Conservation (phyloP, 2,329 filamentous ascomycete genomes). For the Coniosporium tulheliwenetii region DNA sequence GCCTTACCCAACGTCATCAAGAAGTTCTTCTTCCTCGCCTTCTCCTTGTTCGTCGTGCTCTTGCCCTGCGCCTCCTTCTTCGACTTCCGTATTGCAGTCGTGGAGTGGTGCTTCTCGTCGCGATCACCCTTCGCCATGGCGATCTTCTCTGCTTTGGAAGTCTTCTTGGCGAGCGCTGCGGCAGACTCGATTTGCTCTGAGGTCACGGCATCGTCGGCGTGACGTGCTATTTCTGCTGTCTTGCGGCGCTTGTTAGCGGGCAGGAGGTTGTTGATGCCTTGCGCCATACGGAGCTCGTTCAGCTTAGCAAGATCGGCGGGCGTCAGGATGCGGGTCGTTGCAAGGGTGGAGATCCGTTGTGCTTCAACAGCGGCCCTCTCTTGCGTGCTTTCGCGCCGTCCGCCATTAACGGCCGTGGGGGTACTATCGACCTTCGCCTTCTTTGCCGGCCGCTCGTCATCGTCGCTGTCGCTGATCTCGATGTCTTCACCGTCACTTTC, state of each 20-base stretch:
- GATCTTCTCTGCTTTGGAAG: slow-evolving; percentile 78
- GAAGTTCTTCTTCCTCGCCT: slow-evolving; percentile 95
- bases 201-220: slow-evolving; percentile 77
- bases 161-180: slow-evolving; percentile 59
- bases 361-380: slow-evolving; percentile 16
- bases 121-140: slow-evolving; percentile 72
- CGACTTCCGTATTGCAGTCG: slow-evolving; percentile 67
- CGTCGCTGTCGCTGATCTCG: slow-evolving; percentile 55
- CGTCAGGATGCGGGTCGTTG: slow-evolving; percentile 87
- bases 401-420: slow-evolving; percentile 1
- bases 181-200: slow-evolving; percentile 85
- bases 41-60: slow-evolving; percentile 95
- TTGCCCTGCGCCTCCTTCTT: slow-evolving; percentile 84
- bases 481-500: slow-evolving; percentile 66
- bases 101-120: slow-evolving; percentile 71
- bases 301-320: slow-evolving; percentile 94
- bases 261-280: slow-evolving; percentile 51
- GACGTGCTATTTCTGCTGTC: slow-evolving; percentile 33
- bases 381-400: slow-evolving; percentile 7
- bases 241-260: slow-evolving; percentile 25
- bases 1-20: slow-evolving; percentile 96
- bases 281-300: slow-evolving; percentile 64
- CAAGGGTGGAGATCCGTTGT: slow-evolving; percentile 46
- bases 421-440: slow-evolving; percentile 34
- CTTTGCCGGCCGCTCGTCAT: slow-evolving; percentile 49